Conservation (phyloP, 257 asterid species). For the Oldenlandia corymbosa region DNA sequence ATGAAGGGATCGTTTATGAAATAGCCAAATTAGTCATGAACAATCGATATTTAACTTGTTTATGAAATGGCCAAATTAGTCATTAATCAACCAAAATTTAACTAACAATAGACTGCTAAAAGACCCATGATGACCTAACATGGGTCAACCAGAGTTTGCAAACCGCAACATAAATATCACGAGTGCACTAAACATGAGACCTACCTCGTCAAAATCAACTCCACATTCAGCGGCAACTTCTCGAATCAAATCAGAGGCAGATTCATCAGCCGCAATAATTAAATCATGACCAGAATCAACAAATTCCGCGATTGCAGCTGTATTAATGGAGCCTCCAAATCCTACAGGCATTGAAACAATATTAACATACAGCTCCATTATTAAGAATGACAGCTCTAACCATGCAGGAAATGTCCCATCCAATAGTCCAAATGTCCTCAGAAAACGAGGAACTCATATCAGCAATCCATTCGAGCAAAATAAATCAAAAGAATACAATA, state of each 20-base stretch:
- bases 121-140: neutral
- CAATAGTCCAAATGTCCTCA: conserved; percentile 3
- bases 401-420: too few relatives aligned
- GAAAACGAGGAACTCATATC: neutral
- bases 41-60: too few relatives aligned
- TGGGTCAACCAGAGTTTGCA: neutral
- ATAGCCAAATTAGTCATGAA: neutral
- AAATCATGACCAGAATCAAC: conserved; percentile 82
- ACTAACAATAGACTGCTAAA: neutral
- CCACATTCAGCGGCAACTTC: conserved; percentile 80
- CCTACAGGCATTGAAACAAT: conserved; percentile 28
- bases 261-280: conserved; percentile 68
- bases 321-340: conserved; percentile 65
- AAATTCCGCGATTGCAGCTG: conserved; percentile 53
- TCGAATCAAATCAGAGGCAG: conserved; percentile 65
- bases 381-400: too few relatives aligned
- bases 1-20: neutral
- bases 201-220: conserved; percentile 85
- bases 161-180: neutral
- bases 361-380: neutral
- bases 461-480: neutral
- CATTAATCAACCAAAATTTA: neutral
- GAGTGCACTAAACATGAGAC: too few relatives aligned
- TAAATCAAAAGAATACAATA: neutral
- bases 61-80: neutral